phyloP scores from a whole-genome alignment of 164 flowering plant genomes.

The Chloranthus sessilifolius region DNA sequence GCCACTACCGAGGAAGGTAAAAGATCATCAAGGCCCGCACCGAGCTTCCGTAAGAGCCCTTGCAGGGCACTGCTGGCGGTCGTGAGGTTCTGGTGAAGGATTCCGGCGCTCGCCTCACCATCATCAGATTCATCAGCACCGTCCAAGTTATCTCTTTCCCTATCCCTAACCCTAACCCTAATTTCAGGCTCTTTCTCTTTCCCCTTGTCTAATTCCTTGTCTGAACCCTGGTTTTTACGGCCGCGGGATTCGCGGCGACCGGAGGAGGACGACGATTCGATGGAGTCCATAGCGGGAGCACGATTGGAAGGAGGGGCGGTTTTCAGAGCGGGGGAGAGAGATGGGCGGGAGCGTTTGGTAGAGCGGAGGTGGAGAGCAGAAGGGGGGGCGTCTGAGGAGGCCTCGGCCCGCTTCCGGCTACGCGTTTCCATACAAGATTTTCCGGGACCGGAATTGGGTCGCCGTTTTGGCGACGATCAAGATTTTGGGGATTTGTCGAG shows the following conservation, averaged over 20 bases:
- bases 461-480: slow-evolving; percentile 40
- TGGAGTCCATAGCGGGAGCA: slow-evolving; percentile 41
- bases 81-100: slow-evolving; percentile 73
- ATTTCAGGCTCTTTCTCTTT: slow-evolving; percentile 85
- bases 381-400: slow-evolving; percentile 91
- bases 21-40: slow-evolving; percentile 95
- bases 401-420: slow-evolving; percentile 99
- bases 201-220: slow-evolving; percentile 67
- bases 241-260: slow-evolving; percentile 35
- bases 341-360: slow-evolving; percentile 59
- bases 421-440: slow-evolving; percentile 99
- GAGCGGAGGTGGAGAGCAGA: slow-evolving; percentile 58
- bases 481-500: slow-evolving; percentile 32
- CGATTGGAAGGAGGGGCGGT: slow-evolving; percentile 56
- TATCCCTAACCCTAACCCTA: slow-evolving; percentile 54
- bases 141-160: slow-evolving; percentile 52
- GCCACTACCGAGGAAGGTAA: slow-evolving; percentile 68
- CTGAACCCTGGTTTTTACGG: slow-evolving; percentile 32
- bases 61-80: slow-evolving; percentile 93
- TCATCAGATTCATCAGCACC: slow-evolving; percentile 57
- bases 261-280: slow-evolving; percentile 44
- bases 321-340: slow-evolving; percentile 28
- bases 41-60: slow-evolving; percentile 79
- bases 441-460: slow-evolving; percentile 23
- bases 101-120: slow-evolving; percentile 66